phyloP scores from a whole-genome alignment of 306 rosid genomes.

The Sicyos baderoa region DNA sequence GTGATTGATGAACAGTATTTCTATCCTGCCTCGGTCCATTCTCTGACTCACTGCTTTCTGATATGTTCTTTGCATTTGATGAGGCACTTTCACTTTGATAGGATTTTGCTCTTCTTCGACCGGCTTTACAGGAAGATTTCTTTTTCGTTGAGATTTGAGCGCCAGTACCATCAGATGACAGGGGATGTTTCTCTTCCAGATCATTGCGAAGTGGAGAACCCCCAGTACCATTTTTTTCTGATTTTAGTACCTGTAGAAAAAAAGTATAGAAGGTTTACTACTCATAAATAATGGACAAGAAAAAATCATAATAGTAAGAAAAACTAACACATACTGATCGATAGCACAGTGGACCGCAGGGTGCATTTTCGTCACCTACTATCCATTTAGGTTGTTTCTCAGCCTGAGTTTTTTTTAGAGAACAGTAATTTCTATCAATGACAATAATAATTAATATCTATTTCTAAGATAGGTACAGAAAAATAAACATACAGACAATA shows the following conservation, averaged over 20 bases:
- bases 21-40: constrained; percentile 60
- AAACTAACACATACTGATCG: constrained; percentile 46
- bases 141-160: constrained; percentile 41
- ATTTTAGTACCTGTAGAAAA: constrained; percentile 47
- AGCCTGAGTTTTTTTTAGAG: constrained; percentile 47
- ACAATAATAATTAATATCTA: constrained; percentile 2
- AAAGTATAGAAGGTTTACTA: constrained; percentile 23
- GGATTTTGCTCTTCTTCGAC: constrained; percentile 51
- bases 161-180: constrained; percentile 36
- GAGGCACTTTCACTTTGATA: constrained; percentile 91
- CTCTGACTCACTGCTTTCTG: constrained; percentile 95
- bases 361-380: constrained; percentile 49
- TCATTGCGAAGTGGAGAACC: constrained; percentile 45
- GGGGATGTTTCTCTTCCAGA: constrained; percentile 48
- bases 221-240: constrained; percentile 41
- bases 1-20: constrained; percentile 37
- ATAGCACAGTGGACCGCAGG: constrained; percentile 80
- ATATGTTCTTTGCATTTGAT: constrained; percentile 72
- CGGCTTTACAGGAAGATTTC: constrained; percentile 42
- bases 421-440: not conserved
- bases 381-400: constrained; percentile 70
- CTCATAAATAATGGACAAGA: constrained; percentile 17
- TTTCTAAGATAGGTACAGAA: not conserved
- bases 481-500: not conserved
- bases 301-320: constrained; percentile 16